Base-by-base conservation (phyloP, 139 green algal species). In the Eudorina sp. region DNA sequence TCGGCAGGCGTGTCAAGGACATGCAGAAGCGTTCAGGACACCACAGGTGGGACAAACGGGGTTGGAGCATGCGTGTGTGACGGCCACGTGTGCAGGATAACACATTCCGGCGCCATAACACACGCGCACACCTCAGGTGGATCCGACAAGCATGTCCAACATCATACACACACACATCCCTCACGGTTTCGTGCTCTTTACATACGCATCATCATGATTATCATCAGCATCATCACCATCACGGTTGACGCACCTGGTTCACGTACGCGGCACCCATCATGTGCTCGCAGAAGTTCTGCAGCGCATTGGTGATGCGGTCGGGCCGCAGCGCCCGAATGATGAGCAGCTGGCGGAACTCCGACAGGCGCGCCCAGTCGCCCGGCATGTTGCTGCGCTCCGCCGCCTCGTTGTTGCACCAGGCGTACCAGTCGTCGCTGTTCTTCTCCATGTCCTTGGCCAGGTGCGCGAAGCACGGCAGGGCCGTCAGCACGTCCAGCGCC, bases 381-480 rank as follows among this genome's bases (percentile, higher is more conserved):
- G 95, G 94, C 94, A 97, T 96, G 36, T 85, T 53, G 7, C 88
- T 90, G 25, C 91, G 92, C 93, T 97, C 96, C 18, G 89, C 82
- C 9, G 92, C 89, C 90, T 97, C 95, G 23, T 94, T 86, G n/a
- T 84, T 62, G 90, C 92, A 96, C 95, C 95, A 98, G 74, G 92
- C 92, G 87, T 91, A 90, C 96, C 96, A 98, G 76, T 97, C 93
- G 74, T 97, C 95, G 46, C 83, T 94, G 80, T 92, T 94, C 93
- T 98, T 98, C 90, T 98, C 96, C 91, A 98, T 96, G 84, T 97
- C 95, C 88, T 96, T 96, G 72, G 96, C 80, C 36, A 98, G 88
- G 66, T 88, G 91, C 64, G 41, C 83, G 45, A 96, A 97, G 51
- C 80, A 84, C 34, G 92, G 88, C 69, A 96, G 78, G 19, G 89